phyloP scores from a whole-genome alignment of 805 yeast species.

The Saccharomyces jurei region DNA sequence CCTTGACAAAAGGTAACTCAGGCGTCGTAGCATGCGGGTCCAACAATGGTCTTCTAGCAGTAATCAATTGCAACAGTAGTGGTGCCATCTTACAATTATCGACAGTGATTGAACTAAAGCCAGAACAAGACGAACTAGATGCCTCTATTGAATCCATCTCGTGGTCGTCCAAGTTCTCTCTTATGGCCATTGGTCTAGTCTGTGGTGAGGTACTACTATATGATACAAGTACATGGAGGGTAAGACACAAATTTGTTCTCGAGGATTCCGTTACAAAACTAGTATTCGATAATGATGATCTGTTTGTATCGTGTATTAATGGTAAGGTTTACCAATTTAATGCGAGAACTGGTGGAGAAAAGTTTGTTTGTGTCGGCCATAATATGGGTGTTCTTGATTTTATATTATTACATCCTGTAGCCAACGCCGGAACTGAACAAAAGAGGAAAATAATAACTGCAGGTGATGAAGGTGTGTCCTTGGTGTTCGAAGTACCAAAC shows the following conservation, averaged over 20 bases:
- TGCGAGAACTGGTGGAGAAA: constrained; percentile 71
- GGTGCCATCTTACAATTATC: constrained; percentile 65
- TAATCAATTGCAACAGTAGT: constrained; percentile 58
- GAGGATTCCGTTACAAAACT: constrained; percentile 84
- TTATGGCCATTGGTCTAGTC: constrained; percentile 83
- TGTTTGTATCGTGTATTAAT: constrained; percentile 72
- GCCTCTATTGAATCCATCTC: constrained; percentile 72
- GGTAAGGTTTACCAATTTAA: constrained; percentile 86
- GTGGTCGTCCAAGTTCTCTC: constrained; percentile 60
- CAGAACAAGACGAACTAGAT: constrained; percentile 50
- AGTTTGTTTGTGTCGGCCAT: constrained; percentile 82
- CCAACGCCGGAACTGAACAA: constrained; percentile 30
- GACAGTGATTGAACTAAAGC: constrained; percentile 51
- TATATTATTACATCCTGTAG: constrained; percentile 44
- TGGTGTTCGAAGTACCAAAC: constrained; percentile 47
- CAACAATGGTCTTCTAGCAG: constrained; percentile 75
- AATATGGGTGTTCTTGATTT: constrained; percentile 91
- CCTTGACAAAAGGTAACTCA: constrained; percentile 39
- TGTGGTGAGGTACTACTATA: constrained; percentile 78
- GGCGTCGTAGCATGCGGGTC: constrained; percentile 70
- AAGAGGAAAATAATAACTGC: constrained; percentile 71
- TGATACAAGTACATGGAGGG: constrained; percentile 80
- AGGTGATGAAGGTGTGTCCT: constrained; percentile 92
- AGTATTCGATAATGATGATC: constrained; percentile 47
- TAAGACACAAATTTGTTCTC: constrained; percentile 59